Evolutionary conservation across 495 filamentous ascomycete genomes (phyloP).

Genomic region (Mycothermus thermophilus): DNA sequence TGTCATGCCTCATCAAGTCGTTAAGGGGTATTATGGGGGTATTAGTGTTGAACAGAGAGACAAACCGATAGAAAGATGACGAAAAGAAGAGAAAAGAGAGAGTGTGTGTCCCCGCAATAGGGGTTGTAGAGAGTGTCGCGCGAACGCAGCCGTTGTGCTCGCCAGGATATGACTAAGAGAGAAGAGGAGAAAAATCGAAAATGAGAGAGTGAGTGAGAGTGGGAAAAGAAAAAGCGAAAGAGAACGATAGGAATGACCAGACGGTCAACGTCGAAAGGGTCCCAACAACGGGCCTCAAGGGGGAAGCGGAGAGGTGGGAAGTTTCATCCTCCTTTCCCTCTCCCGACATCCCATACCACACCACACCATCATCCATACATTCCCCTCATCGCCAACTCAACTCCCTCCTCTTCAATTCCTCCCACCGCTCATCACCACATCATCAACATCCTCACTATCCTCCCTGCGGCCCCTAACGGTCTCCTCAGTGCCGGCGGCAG

Average conservation of each 20-base stretch:
- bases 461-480: not conserved
- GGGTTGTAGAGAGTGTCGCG: not conserved
- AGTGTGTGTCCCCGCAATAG: not conserved
- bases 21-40: slow-evolving; percentile 1
- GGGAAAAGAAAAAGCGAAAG: not conserved
- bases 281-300: too few relatives aligned
- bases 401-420: not conserved
- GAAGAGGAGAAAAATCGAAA: not conserved
- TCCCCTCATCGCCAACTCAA: not conserved
- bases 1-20: slow-evolving; percentile 5
- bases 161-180: not conserved
- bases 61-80: not conserved
- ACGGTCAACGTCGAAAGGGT: too few relatives aligned
- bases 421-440: not conserved
- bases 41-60: not conserved
- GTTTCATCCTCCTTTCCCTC: not conserved
- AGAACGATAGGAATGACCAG: too few relatives aligned
- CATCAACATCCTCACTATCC: not conserved
- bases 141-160: too few relatives aligned
- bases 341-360: not conserved
- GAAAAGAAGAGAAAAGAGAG: not conserved
- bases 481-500: not conserved
- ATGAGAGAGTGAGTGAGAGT: too few relatives aligned
- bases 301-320: slow-evolving; percentile 1
- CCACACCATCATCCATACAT: not conserved